Evolutionary conservation across 225 moss, liverwort and hornwort species (phyloP), one percentile per base, ranked within the genome.

Genomic region (Ulota crispa): DNA sequence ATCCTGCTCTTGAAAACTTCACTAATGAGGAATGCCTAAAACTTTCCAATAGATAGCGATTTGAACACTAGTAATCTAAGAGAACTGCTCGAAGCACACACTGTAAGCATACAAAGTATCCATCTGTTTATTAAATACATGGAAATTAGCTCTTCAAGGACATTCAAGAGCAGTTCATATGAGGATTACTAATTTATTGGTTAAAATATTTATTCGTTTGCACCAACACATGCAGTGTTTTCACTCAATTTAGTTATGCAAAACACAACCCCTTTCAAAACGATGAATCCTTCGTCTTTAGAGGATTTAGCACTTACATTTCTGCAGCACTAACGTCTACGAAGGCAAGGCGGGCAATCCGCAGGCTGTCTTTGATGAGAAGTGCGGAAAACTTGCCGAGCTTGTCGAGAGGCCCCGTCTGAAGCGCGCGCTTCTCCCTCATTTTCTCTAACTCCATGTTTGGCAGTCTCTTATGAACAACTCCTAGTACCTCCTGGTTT

Each of bases 301-400:
- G 23, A 30, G 52, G 52, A 5, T 53, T 14, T 23, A 34, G 21
- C 23, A 4, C 89, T 68, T 80, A 89, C 89, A 87, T 71, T 78
- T 89, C 84, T 1, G 82, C 68, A 68, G 84, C 55, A 45, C 82
- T 87, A 36, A 85, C 84, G 45, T 89, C 89, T 72, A 86, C 76
- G 43, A 87, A 84, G 41, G 86, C 79, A 67, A 79, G 84, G 18
- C 86, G 89, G 2, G 89, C 89, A 71, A 86, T 80, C 41, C 80
- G 71, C 28, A 87, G 74, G 64, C 85, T 43, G 62, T 87, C 87
- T 47, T 68, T 78, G 31, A 89, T 68, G 28, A 87, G 70, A 78
- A 78, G 78, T 19, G 83, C 80, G 23, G 89, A 87, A 14, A 87
- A 70, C 74, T 75, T 85, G 34, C 84, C 80, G 6, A 89, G 63